Base-by-base conservation (phyloP, 31 red algal species). In the Bonnemaisonia californica region DNA sequence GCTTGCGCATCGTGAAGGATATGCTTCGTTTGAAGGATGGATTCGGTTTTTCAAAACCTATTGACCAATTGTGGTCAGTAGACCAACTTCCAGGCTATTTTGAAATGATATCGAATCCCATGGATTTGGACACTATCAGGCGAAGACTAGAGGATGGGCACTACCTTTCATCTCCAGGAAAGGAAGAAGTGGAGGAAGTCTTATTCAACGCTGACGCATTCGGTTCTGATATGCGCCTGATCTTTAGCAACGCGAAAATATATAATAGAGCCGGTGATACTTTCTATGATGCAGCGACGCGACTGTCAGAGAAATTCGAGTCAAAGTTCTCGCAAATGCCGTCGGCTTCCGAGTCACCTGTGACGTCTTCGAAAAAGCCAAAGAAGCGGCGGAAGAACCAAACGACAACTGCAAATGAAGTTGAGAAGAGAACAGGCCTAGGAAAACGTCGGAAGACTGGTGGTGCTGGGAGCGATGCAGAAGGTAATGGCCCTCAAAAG, bases 121-220 rank as follows among this genome's bases (percentile, higher is more conserved):
- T 98, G 95, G 95, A 98, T 71, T 41, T 98, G 31, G 87, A 86
- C 16, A 98, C 95, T 4, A 83, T 98, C n/a, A 67, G 77, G 19
- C 70, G 92, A 48, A 67, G 78, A 31, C 57, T 98, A 40, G 91
- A 98, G 23, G 54, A 54, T 58, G 91, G 95, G 26, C 56, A 74
- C 34, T 98, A 98, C 57, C 22, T 82, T 27, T 26, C 30, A 3
- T 29, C 76, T 7, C 61, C 77, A 19, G 86, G 78, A 5, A 69
- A 57, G 58, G 54, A 85, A 37, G 77, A 75, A 30, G 72, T 74
- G 28, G 77, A 95, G 27, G 84, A 76, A 45, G 78, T 84, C 32
- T 16, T 55, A 18, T 91, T 96, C 56, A 86, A 98, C 73, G 59
- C 68, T 2, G 82, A 79, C 2, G 60, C 78, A 26, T 98, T 94